Conservation (phyloP, 2,329 filamentous ascomycete species). For the Nemania sp. region DNA sequence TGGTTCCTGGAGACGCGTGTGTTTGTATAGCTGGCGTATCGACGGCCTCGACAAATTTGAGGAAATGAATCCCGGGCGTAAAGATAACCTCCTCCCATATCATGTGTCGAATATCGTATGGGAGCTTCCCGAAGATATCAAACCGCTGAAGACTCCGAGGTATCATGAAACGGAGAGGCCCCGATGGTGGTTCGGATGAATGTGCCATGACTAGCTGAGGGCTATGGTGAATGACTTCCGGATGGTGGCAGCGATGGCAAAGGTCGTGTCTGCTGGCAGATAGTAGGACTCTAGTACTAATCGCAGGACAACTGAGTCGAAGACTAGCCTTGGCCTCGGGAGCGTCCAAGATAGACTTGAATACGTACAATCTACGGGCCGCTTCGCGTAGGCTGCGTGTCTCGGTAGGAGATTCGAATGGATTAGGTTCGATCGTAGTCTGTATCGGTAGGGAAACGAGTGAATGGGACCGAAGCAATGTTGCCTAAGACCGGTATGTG, state of each 20-base stretch:
- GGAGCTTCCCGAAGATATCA: slow-evolving; percentile 43
- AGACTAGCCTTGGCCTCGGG: neutral
- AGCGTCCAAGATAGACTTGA: neutral
- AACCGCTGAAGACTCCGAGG: slow-evolving; percentile 45
- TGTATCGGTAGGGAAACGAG: slow-evolving; percentile 1
- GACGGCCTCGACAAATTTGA: slow-evolving; percentile 45
- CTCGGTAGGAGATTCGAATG: slow-evolving; percentile 7
- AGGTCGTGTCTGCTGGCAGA: slow-evolving; percentile 7
- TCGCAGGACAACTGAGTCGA: neutral
- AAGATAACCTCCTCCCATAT: slow-evolving; percentile 48
- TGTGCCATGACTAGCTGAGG: slow-evolving; percentile 24
- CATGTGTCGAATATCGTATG: slow-evolving; percentile 48
- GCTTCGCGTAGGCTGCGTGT: slow-evolving; percentile 3
- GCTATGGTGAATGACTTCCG: neutral
- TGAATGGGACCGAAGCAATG: slow-evolving; percentile 4
- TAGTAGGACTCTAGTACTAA: neutral
- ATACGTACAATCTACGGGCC: slow-evolving; percentile 3
- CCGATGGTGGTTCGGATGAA: slow-evolving; percentile 7
- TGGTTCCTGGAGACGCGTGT: slow-evolving; percentile 5
- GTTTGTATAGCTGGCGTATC: neutral
- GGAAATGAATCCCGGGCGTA: slow-evolving; percentile 50
- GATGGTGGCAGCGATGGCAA: neutral
- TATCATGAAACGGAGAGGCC: slow-evolving; percentile 41
- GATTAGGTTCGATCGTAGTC: neutral
- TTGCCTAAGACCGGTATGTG: neutral